These are phyloP conservation scores for Bonia amplexicaulis DNA, from an alignment of 176 grass and related monocot genomes.

Conservation along the genomic window DNA sequence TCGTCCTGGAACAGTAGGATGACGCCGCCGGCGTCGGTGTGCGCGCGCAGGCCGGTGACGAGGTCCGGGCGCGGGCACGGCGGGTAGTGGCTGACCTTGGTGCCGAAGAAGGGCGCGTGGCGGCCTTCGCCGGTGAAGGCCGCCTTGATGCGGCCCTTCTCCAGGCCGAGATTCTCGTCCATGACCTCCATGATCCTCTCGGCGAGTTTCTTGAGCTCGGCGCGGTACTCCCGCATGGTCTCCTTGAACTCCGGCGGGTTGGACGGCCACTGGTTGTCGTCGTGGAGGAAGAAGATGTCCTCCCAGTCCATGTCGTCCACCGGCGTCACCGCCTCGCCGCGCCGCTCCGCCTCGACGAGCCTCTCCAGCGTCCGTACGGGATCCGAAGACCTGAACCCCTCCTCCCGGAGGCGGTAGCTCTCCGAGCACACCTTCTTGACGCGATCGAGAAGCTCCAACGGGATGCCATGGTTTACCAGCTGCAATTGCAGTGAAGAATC, in stretches of 20 bases:
- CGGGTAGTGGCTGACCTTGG: slow-evolving; percentile 84
- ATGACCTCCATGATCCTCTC: slow-evolving; percentile 49
- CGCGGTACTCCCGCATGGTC: slow-evolving; percentile 67
- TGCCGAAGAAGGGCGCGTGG: slow-evolving; percentile 45
- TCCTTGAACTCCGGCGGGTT: slow-evolving; percentile 48
- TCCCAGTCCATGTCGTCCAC: slow-evolving; percentile 62
- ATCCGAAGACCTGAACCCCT: slow-evolving; percentile 36
- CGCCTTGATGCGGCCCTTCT: slow-evolving; percentile 22
- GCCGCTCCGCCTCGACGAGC: slow-evolving; percentile 3
- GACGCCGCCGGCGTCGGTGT: slow-evolving; percentile 68
- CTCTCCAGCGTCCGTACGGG: slow-evolving; percentile 23
- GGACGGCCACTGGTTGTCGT: slow-evolving; percentile 43
- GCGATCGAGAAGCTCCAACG: slow-evolving; percentile 39
- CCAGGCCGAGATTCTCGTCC: slow-evolving; percentile 54
- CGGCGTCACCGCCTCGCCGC: slow-evolving; percentile 17
- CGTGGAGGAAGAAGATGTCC: slow-evolving; percentile 62
- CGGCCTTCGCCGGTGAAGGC: slow-evolving; percentile 39
- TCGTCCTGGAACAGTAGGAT: slow-evolving; percentile 75
- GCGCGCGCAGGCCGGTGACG: slow-evolving; percentile 49
- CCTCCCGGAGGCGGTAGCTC: slow-evolving; percentile 46
- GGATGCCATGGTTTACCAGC: slow-evolving; percentile 54
- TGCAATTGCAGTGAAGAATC: not conserved
- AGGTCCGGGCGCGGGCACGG: slow-evolving; percentile 66
- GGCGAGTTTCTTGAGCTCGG: slow-evolving; percentile 30
- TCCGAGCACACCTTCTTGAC: slow-evolving; percentile 55